Evolutionary conservation across 495 filamentous ascomycete species (phyloP), one percentile per base, ranked within the genome.

Genomic region (Penicillium nucicola): DNA sequence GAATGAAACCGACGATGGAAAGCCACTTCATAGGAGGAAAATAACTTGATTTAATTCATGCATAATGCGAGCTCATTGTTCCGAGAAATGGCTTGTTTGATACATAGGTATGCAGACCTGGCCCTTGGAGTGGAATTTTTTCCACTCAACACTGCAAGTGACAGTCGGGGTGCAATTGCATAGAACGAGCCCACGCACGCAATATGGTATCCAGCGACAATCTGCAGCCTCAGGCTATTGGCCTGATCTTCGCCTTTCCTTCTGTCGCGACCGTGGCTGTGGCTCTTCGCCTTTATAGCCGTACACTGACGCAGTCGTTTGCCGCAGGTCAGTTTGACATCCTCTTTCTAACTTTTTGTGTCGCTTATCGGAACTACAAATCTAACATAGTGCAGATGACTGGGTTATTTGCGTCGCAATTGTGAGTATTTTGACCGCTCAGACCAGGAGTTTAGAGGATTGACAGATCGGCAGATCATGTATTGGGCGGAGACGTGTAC

Each of bases 301-400:
- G 70, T 45, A 64, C 64, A 48, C 62, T 77, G 20, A 67, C 73
- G 22, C 72, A 69, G 68, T 42, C 71, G 64, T 48, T 76, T 75
- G 73, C 61, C 68, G 54, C 59, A 32, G 41, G 32, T 53, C 31
- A 42, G 40, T 22, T 43, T 23, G 6, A 14, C 13, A 33, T 50
- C 42, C 15, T 12, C 17, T 9, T 37, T 4, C 23, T n/a, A n/a
- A n/a, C n/a, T n/a, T n/a, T n/a, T n/a, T n/a, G n/a, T n/a, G n/a
- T 45, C 23, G 12, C 4, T n/a, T 11, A 10, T 11, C 17, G 8
- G 7, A 20, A 12, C 28, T n/a, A 19, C 12, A 14, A 19, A 37
- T n/a, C 49, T 52, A 19, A 52, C 14, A 9, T 36, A 20, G 5
- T 35, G 5, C 7, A 56, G 53, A 56, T 43, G 53, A 51, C 48